Base-by-base conservation (phyloP, 225 moss, liverwort and hornwort genomes). In the Straminergon stramineum region DNA sequence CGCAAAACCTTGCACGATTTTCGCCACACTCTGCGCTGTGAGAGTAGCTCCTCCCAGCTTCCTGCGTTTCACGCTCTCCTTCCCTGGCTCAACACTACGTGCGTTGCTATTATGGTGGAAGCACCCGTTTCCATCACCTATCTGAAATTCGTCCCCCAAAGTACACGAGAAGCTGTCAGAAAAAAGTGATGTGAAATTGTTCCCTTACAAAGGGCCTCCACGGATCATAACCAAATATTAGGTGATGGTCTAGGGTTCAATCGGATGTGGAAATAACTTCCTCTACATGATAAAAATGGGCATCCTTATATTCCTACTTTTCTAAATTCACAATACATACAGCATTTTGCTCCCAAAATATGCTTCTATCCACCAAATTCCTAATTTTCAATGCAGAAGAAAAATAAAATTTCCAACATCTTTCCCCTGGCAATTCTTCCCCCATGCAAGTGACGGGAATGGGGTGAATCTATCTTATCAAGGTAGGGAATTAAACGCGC, bases 1-100 rank as follows among this genome's bases (percentile, higher is more conserved):
- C 3, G 93, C 92, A 81, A 94, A 94, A 27, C 92, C 92, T 87
- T 94, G 94, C 70, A 93, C 88, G 39, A 94, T 87, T 65, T 88
- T 90, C 9, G 93, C 93, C 87, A 94, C 77, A 73, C 90, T 91
- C 92, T 93, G 91, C 67, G 89, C 90, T 32, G 93, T 77, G 61
- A 93, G 81, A 19, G 86, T 67, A 20, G 61, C 77, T n/a, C 92
- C 91, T 35, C 85, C 85, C 52, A 90, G 77, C 84, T 93, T 94
- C 83, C 92, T 92, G 41, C 93, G 92, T 86, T 93, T 94, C 86
- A 85, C 86, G 67, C 84, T 93, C 90, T 91, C 92, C 86, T 91
- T 92, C n/a, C 87, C 91, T 19, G 90, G 86, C 48, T 93, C 94
- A 34, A 27, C 91, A 82, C 85, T 75, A 26, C 85, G 90, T 23